Base-by-base conservation (phyloP, 306 rosid genomes). In the Vigna mungo region DNA sequence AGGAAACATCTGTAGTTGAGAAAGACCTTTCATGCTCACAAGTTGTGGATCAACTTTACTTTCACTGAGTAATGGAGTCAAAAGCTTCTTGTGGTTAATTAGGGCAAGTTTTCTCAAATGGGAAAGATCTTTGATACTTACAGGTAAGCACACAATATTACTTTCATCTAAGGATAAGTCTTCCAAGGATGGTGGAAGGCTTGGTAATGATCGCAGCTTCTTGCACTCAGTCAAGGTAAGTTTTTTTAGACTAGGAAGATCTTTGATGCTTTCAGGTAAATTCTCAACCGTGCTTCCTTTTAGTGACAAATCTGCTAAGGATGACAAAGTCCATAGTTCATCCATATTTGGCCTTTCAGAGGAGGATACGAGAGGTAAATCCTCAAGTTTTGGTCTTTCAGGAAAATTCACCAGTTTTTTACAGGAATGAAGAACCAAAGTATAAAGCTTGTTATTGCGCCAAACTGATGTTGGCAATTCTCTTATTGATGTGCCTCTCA, bases 131-230 rank as follows among this genome's bases (percentile, higher is more conserved):
- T 73, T 73, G 68, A 75, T 61, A 61, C 71, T 75, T 27, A 30
- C 61, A 60, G 79, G 49, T 75, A 75, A 61, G 32, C 60, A 17
- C 21, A 30, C 71, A 32, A 75, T 75, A 12, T 30, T 51, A 37
- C 79, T 75, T 75, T 61, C 71, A 61, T 75, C 79, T 43, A 75
- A 68, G 49, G 71, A 75, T 32, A 75, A 75, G 46, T 75, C 61
- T 61, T 75, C 79, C 71, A 75, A 75, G 32, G 79, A 75, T 75
- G 79, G 48, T 32, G 79, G 79, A 47, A 75, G 79, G 71, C 48
- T 75, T 30, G 79, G 79, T 17, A 75, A 27, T 18, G 61, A 47
- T 49, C 49, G 61, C 30, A 75, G 79, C 14, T 59, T 61, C 61
- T 61, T 61, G 79, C 79, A 75, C 70, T 47, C 10, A 5, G 36